Evolutionary conservation across 805 yeast genomes (phyloP), one percentile per base, ranked within the genome.

Genomic region (Nakazawaea pomicola): DNA sequence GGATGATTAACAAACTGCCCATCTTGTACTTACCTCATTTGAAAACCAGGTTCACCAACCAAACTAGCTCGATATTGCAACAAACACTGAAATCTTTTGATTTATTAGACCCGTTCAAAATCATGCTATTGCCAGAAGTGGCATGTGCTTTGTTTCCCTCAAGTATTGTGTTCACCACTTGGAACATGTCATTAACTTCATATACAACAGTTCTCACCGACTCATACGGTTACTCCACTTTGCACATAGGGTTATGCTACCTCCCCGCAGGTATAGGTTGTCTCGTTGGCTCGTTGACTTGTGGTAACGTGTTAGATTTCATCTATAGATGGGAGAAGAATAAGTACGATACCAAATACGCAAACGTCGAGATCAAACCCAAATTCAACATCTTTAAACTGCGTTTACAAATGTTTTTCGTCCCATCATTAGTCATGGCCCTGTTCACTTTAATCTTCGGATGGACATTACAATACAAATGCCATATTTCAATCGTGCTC

Each of bases 211-310:
- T 67, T 11, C 57, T 87, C 25, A 64, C 74, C 24, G 56, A 57
- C 7, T 47, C 62, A 4, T 85, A 86, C 49, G 59, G 67, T 21
- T 72, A 77, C 45, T 48, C 70, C 1, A 72, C 79, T 1, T 61
- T 76, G 33, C 67, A 76, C 34, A 75, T 85, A 29, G 95, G 95
- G 3, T 59, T 78, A 14, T 76, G 87, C 41, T 88, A 79, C 52
- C 64, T 88, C 31, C 83, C 95, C 3, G 78, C 82, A 16, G 96
- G 96, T 12, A 49, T 75, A 0, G 83, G 82, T 9, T 75, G 86
- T 4, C 56, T 84, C 12, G 29, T 67, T 0, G 87, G 91, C 18
- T 74, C 90, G 0, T 46, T 86, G 0, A 27, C 55, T 0, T 60
- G 78, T 3, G 95, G 95, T 1, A 63, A 67, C 47, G 31, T 76